Percentiles rank a stretch among this genome's conserved stretches.
These are phyloP conservation scores for Neurospora sp. DNA, from an alignment of 495 filamentous ascomycete genomes.

Conservation along the genomic window DNA sequence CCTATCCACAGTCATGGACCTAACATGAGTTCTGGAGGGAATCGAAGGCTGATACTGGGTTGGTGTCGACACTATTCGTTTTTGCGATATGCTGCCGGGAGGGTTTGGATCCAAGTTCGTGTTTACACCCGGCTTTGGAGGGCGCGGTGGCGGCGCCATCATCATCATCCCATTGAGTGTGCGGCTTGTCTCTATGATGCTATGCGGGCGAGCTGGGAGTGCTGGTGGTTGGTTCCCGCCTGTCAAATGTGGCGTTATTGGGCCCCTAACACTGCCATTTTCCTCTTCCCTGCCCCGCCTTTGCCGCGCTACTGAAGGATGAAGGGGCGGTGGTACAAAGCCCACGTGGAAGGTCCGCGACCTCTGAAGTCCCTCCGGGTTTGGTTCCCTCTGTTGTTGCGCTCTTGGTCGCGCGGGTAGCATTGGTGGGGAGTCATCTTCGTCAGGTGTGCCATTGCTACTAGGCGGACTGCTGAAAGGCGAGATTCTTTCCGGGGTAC, in stretches of 20 bases:
- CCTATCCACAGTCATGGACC: slow-evolving; percentile 41
- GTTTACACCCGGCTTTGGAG: slow-evolving; percentile 31
- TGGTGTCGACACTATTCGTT: slow-evolving; percentile 41
- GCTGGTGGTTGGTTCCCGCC: slow-evolving; percentile 45
- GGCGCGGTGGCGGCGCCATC: slow-evolving; percentile 36
- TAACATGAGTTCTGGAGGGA: slow-evolving; percentile 31
- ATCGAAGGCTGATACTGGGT: slow-evolving; percentile 32
- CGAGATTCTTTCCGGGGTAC: slow-evolving; percentile 43
- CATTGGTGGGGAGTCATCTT: slow-evolving; percentile 32
- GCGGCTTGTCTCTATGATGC: slow-evolving; percentile 20
- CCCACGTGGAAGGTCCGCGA: slow-evolving; percentile 19
- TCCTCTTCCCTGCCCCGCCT: slow-evolving; percentile 29
- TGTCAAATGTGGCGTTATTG: slow-evolving; percentile 21
- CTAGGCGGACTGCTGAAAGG: slow-evolving; percentile 87
- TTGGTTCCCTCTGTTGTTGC: slow-evolving; percentile 9
- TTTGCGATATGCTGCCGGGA: slow-evolving; percentile 26
- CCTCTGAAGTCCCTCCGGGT: slow-evolving; percentile 10
- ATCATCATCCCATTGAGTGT: slow-evolving; percentile 12
- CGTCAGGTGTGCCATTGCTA: slow-evolving; percentile 53
- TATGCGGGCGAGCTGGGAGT: slow-evolving; percentile 46
- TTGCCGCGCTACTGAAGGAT: slow-evolving; percentile 34
- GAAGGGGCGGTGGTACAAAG: slow-evolving; percentile 41
- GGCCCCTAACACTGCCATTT: slow-evolving; percentile 22
- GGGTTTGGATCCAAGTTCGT: slow-evolving; percentile 23
- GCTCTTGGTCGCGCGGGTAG: slow-evolving; percentile 30